phyloP scores from a whole-genome alignment of 2,329 filamentous ascomycete species.

The Alternaria gansuensis region DNA sequence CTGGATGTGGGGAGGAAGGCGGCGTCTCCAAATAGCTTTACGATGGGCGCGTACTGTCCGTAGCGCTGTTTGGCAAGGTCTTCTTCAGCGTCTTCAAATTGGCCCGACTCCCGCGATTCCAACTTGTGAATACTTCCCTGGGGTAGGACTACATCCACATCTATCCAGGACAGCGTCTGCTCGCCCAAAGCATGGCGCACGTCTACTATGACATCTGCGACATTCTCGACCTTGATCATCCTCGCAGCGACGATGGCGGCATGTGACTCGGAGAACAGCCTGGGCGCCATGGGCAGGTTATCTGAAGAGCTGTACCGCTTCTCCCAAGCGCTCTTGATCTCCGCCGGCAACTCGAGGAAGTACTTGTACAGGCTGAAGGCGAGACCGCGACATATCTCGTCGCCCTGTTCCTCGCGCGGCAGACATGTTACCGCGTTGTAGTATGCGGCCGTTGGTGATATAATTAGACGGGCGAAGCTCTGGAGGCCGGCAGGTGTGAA shows the following conservation, averaged over 20 bases:
- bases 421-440: constrained; percentile 90
- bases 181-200: constrained; percentile 80
- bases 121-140: constrained; percentile 69
- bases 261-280: constrained; percentile 89
- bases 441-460: constrained; percentile 90
- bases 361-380: constrained; percentile 95
- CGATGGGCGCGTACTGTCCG: constrained; percentile 76
- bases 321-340: constrained; percentile 75
- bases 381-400: constrained; percentile 88
- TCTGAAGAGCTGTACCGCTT: constrained; percentile 62
- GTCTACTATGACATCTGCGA: constrained; percentile 74
- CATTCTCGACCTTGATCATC: constrained; percentile 83
- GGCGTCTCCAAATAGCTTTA: constrained; percentile 82
- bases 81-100: constrained; percentile 69
- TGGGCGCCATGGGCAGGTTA: constrained; percentile 69
- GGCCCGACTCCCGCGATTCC: constrained; percentile 62
- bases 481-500: constrained; percentile 88
- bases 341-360: constrained; percentile 83
- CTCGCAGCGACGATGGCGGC: constrained; percentile 87
- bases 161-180: constrained; percentile 83
- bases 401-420: constrained; percentile 92
- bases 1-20: constrained; percentile 88
- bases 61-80: constrained; percentile 76
- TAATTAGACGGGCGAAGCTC: constrained; percentile 88
- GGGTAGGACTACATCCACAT: constrained; percentile 86